A percentile compares a stretch with the other conserved stretches of the same genome.
Conservation (phyloP, 2,329 filamentous ascomycete species). For the Fusarium xylarioides region DNA sequence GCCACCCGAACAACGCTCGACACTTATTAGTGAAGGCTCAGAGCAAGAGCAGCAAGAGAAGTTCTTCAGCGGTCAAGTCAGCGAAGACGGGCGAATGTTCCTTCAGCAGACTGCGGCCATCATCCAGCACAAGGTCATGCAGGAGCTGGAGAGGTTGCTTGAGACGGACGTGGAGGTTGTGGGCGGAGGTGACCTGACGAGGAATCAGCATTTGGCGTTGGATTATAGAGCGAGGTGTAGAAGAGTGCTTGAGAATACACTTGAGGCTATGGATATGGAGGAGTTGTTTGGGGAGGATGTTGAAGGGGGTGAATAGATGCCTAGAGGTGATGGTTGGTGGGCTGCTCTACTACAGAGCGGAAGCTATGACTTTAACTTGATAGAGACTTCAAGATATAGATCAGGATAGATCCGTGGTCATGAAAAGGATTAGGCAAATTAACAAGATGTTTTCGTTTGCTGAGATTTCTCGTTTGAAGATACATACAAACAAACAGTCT, state of each 20-base stretch:
- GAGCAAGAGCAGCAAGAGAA: constrained; percentile 38
- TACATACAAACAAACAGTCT: neutral
- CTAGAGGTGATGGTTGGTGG: neutral
- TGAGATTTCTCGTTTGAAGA: neutral
- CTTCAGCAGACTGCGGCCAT: constrained; percentile 51
- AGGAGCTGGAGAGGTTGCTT: constrained; percentile 56
- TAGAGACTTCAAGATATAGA: neutral
- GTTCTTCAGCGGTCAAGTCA: constrained; percentile 47
- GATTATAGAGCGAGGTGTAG: constrained; percentile 61
- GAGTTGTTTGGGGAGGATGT: constrained; percentile 40
- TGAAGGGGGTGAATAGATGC: constrained; percentile 14
- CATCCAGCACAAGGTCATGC: constrained; percentile 55
- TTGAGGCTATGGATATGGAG: constrained; percentile 51
- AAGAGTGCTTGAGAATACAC: constrained; percentile 56
- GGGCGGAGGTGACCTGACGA: constrained; percentile 53
- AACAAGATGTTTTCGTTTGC: neutral
- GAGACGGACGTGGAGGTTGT: constrained; percentile 57
- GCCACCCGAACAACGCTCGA: constrained; percentile 44
- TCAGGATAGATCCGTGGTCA: neutral
- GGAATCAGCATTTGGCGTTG: constrained; percentile 58
- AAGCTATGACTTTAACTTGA: neutral
- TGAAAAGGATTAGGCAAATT: neutral
- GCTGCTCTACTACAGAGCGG: neutral
- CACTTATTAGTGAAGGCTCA: constrained; percentile 44
- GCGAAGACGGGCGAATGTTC: constrained; percentile 38